These are phyloP conservation scores for Aspergillus fijiensis DNA, from an alignment of 2,329 filamentous ascomycete species.

Conservation along the genomic window DNA sequence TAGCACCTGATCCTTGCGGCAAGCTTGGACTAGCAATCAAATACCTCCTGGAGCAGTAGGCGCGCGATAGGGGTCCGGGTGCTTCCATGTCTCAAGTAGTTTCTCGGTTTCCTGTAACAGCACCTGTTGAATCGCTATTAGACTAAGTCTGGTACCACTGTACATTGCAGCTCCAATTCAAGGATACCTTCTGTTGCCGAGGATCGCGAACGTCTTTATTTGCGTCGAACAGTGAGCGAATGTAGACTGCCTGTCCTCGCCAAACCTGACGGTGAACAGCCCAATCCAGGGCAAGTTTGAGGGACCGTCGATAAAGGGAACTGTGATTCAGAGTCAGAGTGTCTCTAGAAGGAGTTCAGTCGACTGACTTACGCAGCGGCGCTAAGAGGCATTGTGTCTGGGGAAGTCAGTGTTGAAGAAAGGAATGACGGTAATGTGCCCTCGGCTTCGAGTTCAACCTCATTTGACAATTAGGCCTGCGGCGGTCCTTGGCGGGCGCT, in stretches of 20 bases:
- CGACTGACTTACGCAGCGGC: constrained; percentile 38
- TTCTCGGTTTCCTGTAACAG: constrained; percentile 85
- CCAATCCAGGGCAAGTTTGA: constrained; percentile 96
- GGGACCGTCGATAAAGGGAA: constrained; percentile 80
- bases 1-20: constrained; percentile 13
- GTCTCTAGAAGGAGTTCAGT: constrained; percentile 3
- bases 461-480: background rate
- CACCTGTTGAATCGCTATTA: constrained; percentile 54
- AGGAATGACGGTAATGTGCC: background rate
- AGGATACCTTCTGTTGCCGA: constrained; percentile 74
- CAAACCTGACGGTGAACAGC: constrained; percentile 87
- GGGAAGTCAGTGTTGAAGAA: background rate
- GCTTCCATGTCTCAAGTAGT: constrained; percentile 90
- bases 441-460: background rate
- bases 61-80: constrained; percentile 86
- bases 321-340: constrained; percentile 43
- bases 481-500: background rate
- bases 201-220: constrained; percentile 83
- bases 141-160: background rate
- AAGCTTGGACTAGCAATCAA: background rate
- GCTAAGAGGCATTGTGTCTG: constrained; percentile 35
- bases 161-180: constrained; percentile 21
- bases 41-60: constrained; percentile 93
- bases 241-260: constrained; percentile 95
- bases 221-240: constrained; percentile 90